Evolutionary conservation across 345 rosid species (phyloP).

Genomic region (Corymbia maculata): DNA sequence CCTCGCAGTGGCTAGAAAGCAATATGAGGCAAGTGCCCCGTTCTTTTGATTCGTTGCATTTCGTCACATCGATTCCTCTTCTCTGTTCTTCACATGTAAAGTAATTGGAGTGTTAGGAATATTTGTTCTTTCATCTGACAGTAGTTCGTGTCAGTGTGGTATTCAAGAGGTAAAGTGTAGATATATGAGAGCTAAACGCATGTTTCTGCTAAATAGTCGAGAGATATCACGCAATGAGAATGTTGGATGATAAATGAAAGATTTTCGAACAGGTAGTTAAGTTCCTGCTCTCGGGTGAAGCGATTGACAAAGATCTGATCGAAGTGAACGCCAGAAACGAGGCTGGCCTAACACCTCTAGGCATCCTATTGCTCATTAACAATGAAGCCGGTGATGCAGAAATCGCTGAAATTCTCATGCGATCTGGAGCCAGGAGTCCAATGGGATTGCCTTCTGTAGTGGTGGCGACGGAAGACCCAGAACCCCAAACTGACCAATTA

Average conservation of each 20-base stretch:
- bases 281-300: neutral
- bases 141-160: too few species aligned
- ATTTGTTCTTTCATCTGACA: too few species aligned
- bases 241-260: neutral
- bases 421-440: slow-evolving; percentile 4
- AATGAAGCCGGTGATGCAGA: slow-evolving; percentile 15
- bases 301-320: neutral
- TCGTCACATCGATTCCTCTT: neutral
- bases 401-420: slow-evolving; percentile 7
- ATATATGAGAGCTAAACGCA: neutral
- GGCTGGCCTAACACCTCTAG: slow-evolving; percentile 16
- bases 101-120: too few species aligned
- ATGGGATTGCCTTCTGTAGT: neutral
- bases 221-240: neutral
- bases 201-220: neutral
- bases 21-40: slow-evolving; percentile 9
- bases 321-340: slow-evolving; percentile 13
- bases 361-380: slow-evolving; percentile 3
- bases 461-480: neutral
- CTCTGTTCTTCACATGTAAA: neutral
- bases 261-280: neutral
- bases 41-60: neutral
- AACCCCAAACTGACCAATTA: neutral
- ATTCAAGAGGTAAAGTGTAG: too few species aligned
- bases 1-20: slow-evolving; percentile 20